Percentiles rank a stretch among this genome's conserved stretches.
phyloP scores from a whole-genome alignment of 2,329 filamentous ascomycete genomes.

The Sporothrix sp. region DNA sequence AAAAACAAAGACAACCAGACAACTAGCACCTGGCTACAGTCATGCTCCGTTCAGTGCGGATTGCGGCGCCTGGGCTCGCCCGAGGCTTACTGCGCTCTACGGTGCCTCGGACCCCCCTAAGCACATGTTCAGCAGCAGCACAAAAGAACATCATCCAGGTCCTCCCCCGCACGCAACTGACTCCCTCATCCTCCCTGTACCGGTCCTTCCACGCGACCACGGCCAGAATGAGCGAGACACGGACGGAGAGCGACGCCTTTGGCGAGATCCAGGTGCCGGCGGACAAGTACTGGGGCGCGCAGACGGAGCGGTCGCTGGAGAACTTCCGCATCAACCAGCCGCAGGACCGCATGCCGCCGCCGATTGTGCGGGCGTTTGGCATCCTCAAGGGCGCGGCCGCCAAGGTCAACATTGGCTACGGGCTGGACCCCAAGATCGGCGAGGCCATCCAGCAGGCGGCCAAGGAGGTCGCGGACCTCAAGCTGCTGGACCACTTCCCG shows the following conservation, averaged over 20 bases:
- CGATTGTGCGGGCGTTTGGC: constrained; percentile 86
- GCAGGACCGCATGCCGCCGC: constrained; percentile 93
- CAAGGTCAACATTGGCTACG: constrained; percentile 89
- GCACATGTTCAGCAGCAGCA: constrained; percentile 6
- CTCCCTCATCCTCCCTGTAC: not conserved
- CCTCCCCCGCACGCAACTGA: not conserved
- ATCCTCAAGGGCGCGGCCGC: constrained; percentile 96
- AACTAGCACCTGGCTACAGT: not conserved
- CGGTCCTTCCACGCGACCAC: constrained; percentile 15
- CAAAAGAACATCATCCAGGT: constrained; percentile 1
- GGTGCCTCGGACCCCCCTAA: constrained; percentile 10
- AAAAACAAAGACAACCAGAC: not conserved
- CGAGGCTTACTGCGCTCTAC: constrained; percentile 11
- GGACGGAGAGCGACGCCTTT: constrained; percentile 95
- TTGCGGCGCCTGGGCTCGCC: constrained; percentile 12
- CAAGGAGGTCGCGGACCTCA: constrained; percentile 82
- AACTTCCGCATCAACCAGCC: constrained; percentile 99
- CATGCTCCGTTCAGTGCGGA: constrained; percentile 17
- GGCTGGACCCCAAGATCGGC: constrained; percentile 82
- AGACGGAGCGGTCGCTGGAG: constrained; percentile 89
- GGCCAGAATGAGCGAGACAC: constrained; percentile 36
- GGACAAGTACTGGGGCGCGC: constrained; percentile 97
- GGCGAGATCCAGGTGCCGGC: constrained; percentile 85
- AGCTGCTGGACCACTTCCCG: constrained; percentile 94
- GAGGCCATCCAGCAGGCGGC: constrained; percentile 92